These are phyloP conservation scores for Yarrowia sp. DNA, from an alignment of 805 yeast species.

Conservation along the genomic window DNA sequence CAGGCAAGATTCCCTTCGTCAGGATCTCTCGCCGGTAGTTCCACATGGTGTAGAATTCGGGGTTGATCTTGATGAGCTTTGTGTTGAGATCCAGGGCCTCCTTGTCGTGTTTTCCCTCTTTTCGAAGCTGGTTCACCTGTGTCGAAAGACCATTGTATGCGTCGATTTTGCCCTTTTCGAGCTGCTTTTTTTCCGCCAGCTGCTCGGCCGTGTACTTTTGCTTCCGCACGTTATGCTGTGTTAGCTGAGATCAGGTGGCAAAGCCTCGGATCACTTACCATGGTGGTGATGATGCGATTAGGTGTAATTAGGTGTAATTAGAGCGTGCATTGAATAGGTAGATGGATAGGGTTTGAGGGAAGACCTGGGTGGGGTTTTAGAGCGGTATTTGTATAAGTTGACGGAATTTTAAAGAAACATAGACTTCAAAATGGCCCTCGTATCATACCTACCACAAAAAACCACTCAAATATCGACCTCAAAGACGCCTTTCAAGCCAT, in stretches of 20 bases:
- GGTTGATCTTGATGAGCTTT: slow-evolving; percentile 60
- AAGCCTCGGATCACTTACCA: not conserved
- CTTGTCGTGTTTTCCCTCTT: slow-evolving; percentile 37
- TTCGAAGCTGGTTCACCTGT: slow-evolving; percentile 44
- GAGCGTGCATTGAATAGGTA: not conserved
- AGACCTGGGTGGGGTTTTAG: no score
- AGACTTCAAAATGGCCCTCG: not conserved
- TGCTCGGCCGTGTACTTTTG: slow-evolving; percentile 57
- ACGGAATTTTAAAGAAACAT: not conserved
- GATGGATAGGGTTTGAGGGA: no score
- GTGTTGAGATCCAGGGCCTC: slow-evolving; percentile 55
- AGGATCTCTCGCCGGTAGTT: slow-evolving; percentile 79
- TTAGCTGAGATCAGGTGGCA: not conserved
- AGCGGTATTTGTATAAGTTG: not conserved
- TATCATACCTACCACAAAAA: no score
- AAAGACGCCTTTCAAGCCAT: no score
- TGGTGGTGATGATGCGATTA: not conserved
- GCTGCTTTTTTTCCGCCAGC: slow-evolving; percentile 47
- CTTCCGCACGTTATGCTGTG: slow-evolving; percentile 71
- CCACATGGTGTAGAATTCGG: slow-evolving; percentile 89
- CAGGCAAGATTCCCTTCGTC: slow-evolving; percentile 32
- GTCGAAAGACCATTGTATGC: slow-evolving; percentile 51
- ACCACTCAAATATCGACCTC: no score
- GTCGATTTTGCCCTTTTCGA: slow-evolving; percentile 61
- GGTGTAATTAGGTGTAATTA: not conserved